Conservation (phyloP, 2,329 filamentous ascomycete species). For the Pseudocercospora macadamiae region DNA sequence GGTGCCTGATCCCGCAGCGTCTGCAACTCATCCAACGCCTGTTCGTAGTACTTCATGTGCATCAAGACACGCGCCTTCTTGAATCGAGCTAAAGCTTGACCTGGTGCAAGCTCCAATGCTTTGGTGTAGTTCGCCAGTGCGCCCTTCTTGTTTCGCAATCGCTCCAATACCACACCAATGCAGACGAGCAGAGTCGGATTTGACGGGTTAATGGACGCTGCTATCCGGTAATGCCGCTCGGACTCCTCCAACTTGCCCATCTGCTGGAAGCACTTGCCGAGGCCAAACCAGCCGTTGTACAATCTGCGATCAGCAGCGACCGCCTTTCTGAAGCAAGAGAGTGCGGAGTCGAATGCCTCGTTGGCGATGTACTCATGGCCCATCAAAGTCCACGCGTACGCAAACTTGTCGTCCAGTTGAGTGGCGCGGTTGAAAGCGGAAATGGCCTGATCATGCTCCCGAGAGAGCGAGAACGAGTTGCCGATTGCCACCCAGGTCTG, state of each 20-base stretch:
- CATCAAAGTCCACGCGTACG: constrained; percentile 93
- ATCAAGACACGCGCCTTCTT: constrained; percentile 89
- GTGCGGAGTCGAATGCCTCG: constrained; percentile 95
- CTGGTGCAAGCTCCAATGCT: constrained; percentile 80
- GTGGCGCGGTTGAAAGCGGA: constrained; percentile 94
- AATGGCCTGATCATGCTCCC: constrained; percentile 92
- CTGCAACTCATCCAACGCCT: constrained; percentile 79
- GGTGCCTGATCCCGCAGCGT: constrained; percentile 89
- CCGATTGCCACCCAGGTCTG: constrained; percentile 96
- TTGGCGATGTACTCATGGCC: constrained; percentile 95
- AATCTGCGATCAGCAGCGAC: constrained; percentile 85
- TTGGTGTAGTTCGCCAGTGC: constrained; percentile 81
- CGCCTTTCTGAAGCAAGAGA: constrained; percentile 81
- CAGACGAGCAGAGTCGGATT: constrained; percentile 92
- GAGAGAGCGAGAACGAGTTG: constrained; percentile 89
- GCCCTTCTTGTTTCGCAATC: constrained; percentile 76
- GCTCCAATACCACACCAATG: constrained; percentile 84
- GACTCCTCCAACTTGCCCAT: constrained; percentile 68
- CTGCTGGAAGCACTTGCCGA: constrained; percentile 67
- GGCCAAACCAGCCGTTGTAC: constrained; percentile 98
- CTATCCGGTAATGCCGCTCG: constrained; percentile 86
- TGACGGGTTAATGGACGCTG: constrained; percentile 86
- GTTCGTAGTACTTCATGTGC: constrained; percentile 68
- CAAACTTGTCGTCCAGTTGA: constrained; percentile 85
- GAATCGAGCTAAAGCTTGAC: constrained; percentile 81